Evolutionary conservation across 2,329 filamentous ascomycete species (phyloP), one percentile per base, ranked within the genome.

Genomic region (Ramularia endophylla): DNA sequence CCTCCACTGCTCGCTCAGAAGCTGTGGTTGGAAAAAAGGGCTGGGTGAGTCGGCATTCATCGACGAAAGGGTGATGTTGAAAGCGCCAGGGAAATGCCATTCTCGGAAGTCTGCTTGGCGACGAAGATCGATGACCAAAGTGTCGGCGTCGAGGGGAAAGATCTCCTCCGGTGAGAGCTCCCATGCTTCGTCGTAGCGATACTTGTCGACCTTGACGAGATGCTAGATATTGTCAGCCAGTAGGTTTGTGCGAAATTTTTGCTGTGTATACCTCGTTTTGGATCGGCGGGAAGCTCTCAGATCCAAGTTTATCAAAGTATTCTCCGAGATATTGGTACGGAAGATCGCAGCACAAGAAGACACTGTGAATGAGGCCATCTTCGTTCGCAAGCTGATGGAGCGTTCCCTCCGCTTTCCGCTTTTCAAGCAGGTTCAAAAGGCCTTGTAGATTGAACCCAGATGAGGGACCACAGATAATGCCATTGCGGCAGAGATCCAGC

Each of bases 321-420:
- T 75, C 73, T 15, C 67, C 62, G 36, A 79, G 69, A 45, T 79
- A 81, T 53, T 81, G 77, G 48, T 81, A 81, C 0, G 78, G 78
- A 18, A 81, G 48, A 42, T 82, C 78, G 43, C 77, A 80, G 59
- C 77, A 81, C 3, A 80, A 57, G 55, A 81, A 81, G 0, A 77
- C 75, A 33, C 73, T 77, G 45, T 73, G 66, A 2, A 74, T 63
- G 36, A 67, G 60, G 1, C 72, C 72, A 22, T 70, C 65, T 0
- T 62, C 55, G 0, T 67, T 69, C 1, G 66, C 63, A 1, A 78
- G 56, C 8, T 70, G 61, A 1, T 56, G 27, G 9, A 79, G 57
- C 0, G 62, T 69, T 0, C 68, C 70, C 0, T 63, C 64, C 0
- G 56, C 51, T 50, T 77, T 77, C 12, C 64, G 63, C 44, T 69